These are phyloP conservation scores for Tuber aestivum DNA, from an alignment of 495 filamentous ascomycete species.

Conservation along the genomic window DNA sequence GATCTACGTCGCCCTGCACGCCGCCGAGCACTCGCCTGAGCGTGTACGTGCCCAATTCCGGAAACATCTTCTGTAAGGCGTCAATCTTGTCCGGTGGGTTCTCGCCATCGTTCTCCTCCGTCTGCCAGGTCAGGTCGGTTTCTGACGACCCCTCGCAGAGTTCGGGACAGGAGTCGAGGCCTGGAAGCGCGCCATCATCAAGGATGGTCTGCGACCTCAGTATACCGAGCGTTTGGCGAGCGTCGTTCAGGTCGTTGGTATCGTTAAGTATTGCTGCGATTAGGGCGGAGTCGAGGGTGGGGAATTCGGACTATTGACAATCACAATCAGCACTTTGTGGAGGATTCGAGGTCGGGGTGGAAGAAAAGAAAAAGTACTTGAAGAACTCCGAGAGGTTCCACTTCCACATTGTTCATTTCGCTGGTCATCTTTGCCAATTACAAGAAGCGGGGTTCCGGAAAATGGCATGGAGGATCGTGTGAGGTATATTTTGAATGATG, in stretches of 20 bases:
- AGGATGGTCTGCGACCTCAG: conserved; percentile 24
- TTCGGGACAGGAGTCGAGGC: conserved; percentile 27
- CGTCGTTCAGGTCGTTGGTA: conserved; percentile 13
- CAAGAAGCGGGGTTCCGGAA: conserved; percentile 26
- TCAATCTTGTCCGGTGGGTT: conserved; percentile 48
- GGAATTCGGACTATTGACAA: conserved; percentile 31
- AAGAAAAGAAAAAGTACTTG: conserved; percentile 16
- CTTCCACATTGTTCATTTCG: conserved; percentile 33
- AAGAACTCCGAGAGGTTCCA: conserved; percentile 23
- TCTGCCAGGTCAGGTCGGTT: conserved; percentile 34
- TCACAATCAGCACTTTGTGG: not conserved
- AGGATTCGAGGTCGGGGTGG: not conserved
- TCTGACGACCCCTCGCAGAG: conserved; percentile 9
- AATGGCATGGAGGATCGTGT: conserved; percentile 31
- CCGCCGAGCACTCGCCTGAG: conserved; percentile 62
- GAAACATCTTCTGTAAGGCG: conserved; percentile 63
- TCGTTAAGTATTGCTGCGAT: conserved; percentile 39
- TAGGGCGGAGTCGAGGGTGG: conserved; percentile 31
- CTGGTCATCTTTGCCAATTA: conserved; percentile 28
- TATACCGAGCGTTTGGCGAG: conserved; percentile 20
- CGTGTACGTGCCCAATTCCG: conserved; percentile 56
- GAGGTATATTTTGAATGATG: not conserved
- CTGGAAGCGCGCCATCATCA: conserved; percentile 24
- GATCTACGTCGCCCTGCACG: conserved; percentile 55
- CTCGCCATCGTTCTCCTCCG: conserved; percentile 27